Evolutionary conservation across 2,329 filamentous ascomycete species (phyloP), one percentile per base, ranked within the genome.

Genomic region (Fusarium pilosicola): DNA sequence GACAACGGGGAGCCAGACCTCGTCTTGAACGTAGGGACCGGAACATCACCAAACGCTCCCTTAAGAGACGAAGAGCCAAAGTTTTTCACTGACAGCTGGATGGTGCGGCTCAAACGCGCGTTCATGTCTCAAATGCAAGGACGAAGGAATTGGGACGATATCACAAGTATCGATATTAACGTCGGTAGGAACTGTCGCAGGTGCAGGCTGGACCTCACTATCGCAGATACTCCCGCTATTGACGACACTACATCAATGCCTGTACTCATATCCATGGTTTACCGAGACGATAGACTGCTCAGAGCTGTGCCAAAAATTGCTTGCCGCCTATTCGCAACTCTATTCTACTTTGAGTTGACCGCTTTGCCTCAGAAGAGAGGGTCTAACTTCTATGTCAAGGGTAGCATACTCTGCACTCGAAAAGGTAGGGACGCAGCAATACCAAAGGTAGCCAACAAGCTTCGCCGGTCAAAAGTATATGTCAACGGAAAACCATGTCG

Each of bases 151-250:
- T 65, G 62, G 62, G 30, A 65, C 30, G 54, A 59, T 24, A 54
- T 14, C 20, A 44, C 45, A 45, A 45, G 62, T 26, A 18, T 38
- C 26, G 15, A 36, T 22, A 32, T 18, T 17, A 54, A 28, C 30
- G n/a, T 17, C 13, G 62, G 26, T 20, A 56, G 38, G n/a, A 46
- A 59, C n/a, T 18, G 38, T 51, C n/a, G 62, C 14, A 32, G 30
- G 22, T 65, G 45, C n/a, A 65, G 62, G 32, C 52, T 65, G 26
- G 62, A 65, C 44, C 55, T 59, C 30, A 57, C 62, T n/a, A 46
- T 65, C 18, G n/a, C 52, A 26, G 15, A 52, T 12, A 24, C 30
- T 18, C 62, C 62, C 11, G 22, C 62, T 22, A n/a, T 65, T 48
- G 62, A 65, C 30, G 54, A 64, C 30, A 65, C 54, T n/a, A 7